A percentile compares a stretch with the other conserved stretches of the same genome.
Evolutionary conservation across 345 rosid genomes (phyloP).

Genomic region (Toxicodendron radicans): DNA sequence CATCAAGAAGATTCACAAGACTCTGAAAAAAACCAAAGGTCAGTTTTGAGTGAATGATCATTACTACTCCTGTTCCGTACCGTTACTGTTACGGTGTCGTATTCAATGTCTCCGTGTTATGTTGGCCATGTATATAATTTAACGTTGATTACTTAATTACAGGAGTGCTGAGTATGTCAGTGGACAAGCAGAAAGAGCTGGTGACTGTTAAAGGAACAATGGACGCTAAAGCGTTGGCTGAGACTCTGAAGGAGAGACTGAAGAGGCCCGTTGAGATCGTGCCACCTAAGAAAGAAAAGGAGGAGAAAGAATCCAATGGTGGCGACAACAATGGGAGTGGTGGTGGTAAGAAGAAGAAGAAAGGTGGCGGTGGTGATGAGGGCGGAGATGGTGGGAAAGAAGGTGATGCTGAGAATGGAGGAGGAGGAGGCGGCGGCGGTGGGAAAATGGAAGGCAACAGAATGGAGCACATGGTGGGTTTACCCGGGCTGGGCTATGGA

Average conservation of each 20-base stretch:
- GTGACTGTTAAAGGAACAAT: constrained; percentile 72
- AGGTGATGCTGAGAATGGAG: background rate
- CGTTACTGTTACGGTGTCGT: constrained; percentile 4
- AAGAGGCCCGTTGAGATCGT: constrained; percentile 56
- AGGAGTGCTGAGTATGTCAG: constrained; percentile 56
- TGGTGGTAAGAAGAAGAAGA: constrained; percentile 31
- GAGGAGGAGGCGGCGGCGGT: constrained; percentile 27
- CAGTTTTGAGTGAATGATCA: background rate
- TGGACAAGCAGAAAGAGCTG: constrained; percentile 60
- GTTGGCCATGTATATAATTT: background rate
- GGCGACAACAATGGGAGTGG: constrained; percentile 12
- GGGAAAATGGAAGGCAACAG: constrained; percentile 33
- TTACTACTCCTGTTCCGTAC: background rate
- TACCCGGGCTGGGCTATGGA: constrained; percentile 31
- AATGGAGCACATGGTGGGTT: constrained; percentile 45
- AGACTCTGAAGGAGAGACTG: constrained; percentile 49
- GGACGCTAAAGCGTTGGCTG: constrained; percentile 59
- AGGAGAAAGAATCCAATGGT: constrained; percentile 29
- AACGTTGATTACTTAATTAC: background rate
- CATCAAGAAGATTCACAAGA: constrained; percentile 55
- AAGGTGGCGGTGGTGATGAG: constrained; percentile 15
- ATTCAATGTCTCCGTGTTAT: background rate
- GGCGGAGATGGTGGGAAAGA: constrained; percentile 29
- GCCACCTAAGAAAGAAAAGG: constrained; percentile 69
- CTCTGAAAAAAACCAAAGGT: constrained; percentile 59